Conservation (phyloP, 2,329 filamentous ascomycete genomes). For the Arthroderma sp. region DNA sequence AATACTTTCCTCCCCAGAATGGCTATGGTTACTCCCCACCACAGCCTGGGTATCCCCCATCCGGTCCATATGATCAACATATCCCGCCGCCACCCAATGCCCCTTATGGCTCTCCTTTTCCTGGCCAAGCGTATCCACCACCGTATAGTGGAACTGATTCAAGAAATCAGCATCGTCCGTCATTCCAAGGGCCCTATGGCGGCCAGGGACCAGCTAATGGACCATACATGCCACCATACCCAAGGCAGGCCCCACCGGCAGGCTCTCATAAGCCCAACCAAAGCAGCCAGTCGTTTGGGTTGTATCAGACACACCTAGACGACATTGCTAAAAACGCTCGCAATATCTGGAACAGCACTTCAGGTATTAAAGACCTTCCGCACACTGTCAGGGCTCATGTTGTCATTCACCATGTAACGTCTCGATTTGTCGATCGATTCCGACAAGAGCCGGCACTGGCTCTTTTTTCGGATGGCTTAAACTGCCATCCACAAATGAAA, state of each 20-base stretch:
- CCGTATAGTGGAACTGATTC: constrained; percentile 12
- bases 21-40: constrained; percentile 13
- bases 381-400: constrained; percentile 50
- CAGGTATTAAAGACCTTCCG: constrained; percentile 47
- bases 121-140: constrained; percentile 13
- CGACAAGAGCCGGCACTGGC: constrained; percentile 42
- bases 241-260: constrained; percentile 4
- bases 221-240: constrained; percentile 7
- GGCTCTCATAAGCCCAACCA: constrained; percentile 10
- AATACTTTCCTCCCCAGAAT: constrained; percentile 13
- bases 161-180: constrained; percentile 10
- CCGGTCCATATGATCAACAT: constrained; percentile 10
- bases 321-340: constrained; percentile 43
- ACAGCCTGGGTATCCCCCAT: constrained; percentile 12
- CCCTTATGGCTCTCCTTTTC: constrained; percentile 14
- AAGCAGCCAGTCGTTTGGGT: constrained; percentile 26
- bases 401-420: constrained; percentile 49
- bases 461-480: constrained; percentile 47
- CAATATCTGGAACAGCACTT: constrained; percentile 50
- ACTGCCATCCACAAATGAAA: constrained; percentile 45
- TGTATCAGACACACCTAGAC: constrained; percentile 37
- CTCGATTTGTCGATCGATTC: constrained; percentile 46
- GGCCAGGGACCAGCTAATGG: constrained; percentile 11
- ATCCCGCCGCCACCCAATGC: constrained; percentile 11
- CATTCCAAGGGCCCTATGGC: constrained; percentile 9